Evolutionary conservation across 306 rosid genomes (phyloP), one percentile per base, ranked within the genome.

Genomic region (Macrotyloma uniflorum): DNA sequence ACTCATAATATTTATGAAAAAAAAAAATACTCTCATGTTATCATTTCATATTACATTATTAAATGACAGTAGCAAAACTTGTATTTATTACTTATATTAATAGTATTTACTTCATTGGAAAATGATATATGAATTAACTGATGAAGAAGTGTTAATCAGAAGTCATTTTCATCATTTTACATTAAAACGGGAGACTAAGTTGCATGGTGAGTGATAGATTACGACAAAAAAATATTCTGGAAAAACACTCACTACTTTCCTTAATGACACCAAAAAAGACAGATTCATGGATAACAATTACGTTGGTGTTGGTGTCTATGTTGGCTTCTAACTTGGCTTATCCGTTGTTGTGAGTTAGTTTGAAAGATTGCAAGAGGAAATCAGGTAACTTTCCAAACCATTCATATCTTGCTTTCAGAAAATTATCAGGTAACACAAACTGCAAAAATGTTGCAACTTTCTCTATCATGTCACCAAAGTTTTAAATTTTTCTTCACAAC

Each of bases 161-260:
- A 67, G 19, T 42, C 22, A 67, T 22, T 66, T 22, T 38, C 72
- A 5, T 5, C 12, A 20, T 19, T 12, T 20, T 0, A 65, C 18
- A 36, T 11, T 11, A 11, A 40, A 20, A 22, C 38, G 9, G 5
- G 43, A 9, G 6, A 20, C 35, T 36, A 32, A 32, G 0, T n/a
- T 49, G 23, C 61, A 42, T 59, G 47, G 47, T 30, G 38, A 75
- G 71, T 28, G 62, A 46, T 61, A 75, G 79, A 75, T 62, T 46
- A 19, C 2, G 36, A 46, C 62, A 20, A 75, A 63, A 59, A 43
- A 0, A 18, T 45, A 55, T 58, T 61, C 8, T 45, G 30, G 16
- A 42, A n/a, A 40, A 70, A 19, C 16, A 59, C 42, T 62, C 80
- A 28, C 63, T 47, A 63, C 51, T 63, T 47, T 67, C 57, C 55